phyloP scores from a whole-genome alignment of 2,329 filamentous ascomycete genomes.

The Aureobasidium sp. region DNA sequence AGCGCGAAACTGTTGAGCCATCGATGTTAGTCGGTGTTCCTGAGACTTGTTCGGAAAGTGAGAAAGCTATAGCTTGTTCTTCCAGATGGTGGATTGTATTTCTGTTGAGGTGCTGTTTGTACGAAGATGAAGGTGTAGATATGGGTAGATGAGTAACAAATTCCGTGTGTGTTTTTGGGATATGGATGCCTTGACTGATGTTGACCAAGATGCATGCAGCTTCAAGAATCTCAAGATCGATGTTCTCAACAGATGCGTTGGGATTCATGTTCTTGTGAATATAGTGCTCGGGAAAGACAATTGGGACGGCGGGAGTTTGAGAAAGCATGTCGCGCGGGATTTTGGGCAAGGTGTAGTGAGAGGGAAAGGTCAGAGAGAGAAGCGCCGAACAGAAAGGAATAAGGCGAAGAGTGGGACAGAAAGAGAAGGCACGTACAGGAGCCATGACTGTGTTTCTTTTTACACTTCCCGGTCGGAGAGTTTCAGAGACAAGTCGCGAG shows the following conservation, averaged over 20 bases:
- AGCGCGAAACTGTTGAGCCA: constrained; percentile 40
- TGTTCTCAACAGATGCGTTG: not conserved
- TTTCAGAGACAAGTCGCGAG: not conserved
- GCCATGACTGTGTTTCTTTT: constrained; percentile 2
- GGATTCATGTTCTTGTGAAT: not conserved
- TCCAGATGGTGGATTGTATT: not conserved
- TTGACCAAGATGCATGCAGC: not conserved
- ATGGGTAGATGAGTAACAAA: not conserved
- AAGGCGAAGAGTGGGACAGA: constrained; percentile 7
- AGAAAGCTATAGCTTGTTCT: not conserved
- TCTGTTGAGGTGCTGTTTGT: not conserved
- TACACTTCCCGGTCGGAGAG: not conserved
- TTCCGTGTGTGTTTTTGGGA: not conserved
- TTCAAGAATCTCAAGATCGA: not conserved
- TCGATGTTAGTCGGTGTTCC: not conserved
- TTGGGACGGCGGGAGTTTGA: not conserved
- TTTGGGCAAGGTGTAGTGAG: not conserved
- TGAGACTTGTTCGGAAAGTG: not conserved
- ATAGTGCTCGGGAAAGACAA: not conserved
- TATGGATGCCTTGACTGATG: not conserved
- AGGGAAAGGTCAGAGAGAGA: not conserved
- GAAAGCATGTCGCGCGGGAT: not conserved
- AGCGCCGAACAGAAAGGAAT: not conserved
- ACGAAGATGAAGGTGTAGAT: not conserved
- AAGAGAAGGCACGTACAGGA: constrained; percentile 10